phyloP scores from a whole-genome alignment of 176 grass and related monocot genomes.

The Saccharum spontaneum region DNA sequence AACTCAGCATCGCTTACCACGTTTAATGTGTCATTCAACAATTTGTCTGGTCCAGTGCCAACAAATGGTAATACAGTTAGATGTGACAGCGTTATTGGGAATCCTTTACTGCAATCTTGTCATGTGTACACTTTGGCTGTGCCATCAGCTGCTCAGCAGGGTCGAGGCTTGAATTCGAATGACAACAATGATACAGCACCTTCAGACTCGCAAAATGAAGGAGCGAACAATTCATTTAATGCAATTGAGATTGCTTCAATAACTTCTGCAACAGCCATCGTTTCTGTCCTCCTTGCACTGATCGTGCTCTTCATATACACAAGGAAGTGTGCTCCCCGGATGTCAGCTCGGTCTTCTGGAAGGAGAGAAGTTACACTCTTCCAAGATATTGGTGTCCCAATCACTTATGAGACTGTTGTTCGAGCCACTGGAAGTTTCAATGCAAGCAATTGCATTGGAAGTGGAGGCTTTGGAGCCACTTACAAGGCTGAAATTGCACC shows the following conservation, averaged over 20 bases:
- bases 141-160: conserved; percentile 57
- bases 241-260: conserved; percentile 95
- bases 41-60: conserved; percentile 87
- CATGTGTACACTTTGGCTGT: conserved; percentile 64
- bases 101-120: conserved; percentile 91
- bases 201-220: conserved; percentile 46
- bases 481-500: conserved; percentile 98
- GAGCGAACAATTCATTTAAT: conserved; percentile 64
- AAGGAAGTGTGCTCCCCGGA: conserved; percentile 76
- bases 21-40: conserved; percentile 97
- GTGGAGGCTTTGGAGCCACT: conserved; percentile 93
- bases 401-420: conserved; percentile 82
- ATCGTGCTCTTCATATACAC: conserved; percentile 90
- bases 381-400: conserved; percentile 69
- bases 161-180: conserved; percentile 46
- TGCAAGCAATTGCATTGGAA: conserved; percentile 95
- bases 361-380: conserved; percentile 78
- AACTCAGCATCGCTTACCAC: conserved; percentile 50
- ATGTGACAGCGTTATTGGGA: conserved; percentile 83
- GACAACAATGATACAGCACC: conserved; percentile 47
- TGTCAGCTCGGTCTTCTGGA: conserved; percentile 54
- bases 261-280: conserved; percentile 88
- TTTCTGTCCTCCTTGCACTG: conserved; percentile 91
- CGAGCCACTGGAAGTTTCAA: conserved; percentile 93
- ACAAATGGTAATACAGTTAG: conserved; percentile 64